Evolutionary conservation across 257 asterid genomes (phyloP), one percentile per base, ranked within the genome.

Genomic region (Paraleonurus japonicus): DNA sequence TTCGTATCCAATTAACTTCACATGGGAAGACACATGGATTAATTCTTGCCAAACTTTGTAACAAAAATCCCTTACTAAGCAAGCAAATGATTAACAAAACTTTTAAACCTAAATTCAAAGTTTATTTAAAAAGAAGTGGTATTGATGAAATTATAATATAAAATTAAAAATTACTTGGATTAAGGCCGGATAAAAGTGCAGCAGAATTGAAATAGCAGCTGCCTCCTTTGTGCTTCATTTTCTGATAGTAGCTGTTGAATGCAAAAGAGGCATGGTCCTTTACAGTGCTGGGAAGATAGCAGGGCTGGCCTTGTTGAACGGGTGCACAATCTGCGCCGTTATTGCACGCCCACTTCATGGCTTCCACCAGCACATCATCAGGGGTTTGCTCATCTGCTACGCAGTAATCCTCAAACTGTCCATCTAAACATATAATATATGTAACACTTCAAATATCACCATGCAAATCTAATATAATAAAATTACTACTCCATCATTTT

Each of bases 91-190:
- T 26, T 23, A 53, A 48, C 51, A 20, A 4, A 30, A 33, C 63
- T 15, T 65, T 16, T n/a, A 12, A 57, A 24, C 13, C 16, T 5
- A 37, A 20, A 5, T 58, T 47, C 35, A 54, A 73, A 26, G 1
- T 9, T 43, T 11, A 43, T 11, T 13, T 15, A 12, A 43, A 45
- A n/a, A n/a, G n/a, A n/a, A n/a, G n/a, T n/a, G n/a, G n/a, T n/a
- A n/a, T n/a, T n/a, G n/a, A n/a, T n/a, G n/a, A n/a, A n/a, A n/a
- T n/a, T n/a, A n/a, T n/a, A n/a, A n/a, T n/a, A n/a, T n/a, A n/a
- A n/a, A n/a, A n/a, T n/a, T n/a, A n/a, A n/a, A n/a, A n/a, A 19
- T 2, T 88, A 92, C 98, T 95, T 54, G 99, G 96, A 83, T 91
- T 64, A 26, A 70, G 81, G 23, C 77, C 87, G 11, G 90, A 80